Evolutionary conservation across 2,329 filamentous ascomycete genomes (phyloP), one percentile per base, ranked within the genome.

Genomic region (Colletotrichum chrysophilum): DNA sequence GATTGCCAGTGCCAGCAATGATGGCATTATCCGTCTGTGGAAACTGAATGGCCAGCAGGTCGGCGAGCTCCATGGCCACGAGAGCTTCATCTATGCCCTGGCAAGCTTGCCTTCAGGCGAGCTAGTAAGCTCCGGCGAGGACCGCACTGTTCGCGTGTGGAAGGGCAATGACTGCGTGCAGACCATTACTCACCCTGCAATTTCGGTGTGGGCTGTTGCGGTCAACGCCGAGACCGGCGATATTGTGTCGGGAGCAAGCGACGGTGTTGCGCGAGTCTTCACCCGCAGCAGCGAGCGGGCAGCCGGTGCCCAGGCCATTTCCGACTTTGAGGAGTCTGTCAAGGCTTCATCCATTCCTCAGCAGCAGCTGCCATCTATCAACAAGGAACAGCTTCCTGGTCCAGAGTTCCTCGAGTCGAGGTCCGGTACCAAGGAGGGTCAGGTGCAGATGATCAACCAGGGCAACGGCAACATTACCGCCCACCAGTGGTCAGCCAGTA

Each of bases 201-300:
- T 98, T 71, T 98, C 96, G 0, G 96, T 99, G 7, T 99, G 97
- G 97, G 90, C 92, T 16, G 95, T 99, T 21, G 94, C 96, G n/a
- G 94, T 91, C 13, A 97, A 95, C 81, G 82, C 89, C 1, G 92
- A 95, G 77, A 97, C 91, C 64, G 96, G 97, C 26, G 97, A 99
- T 80, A 96, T 99, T 76, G 95, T 95, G n/a, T 95, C 95, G 4
- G 97, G 96, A 36, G 93, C 96, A 32, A 99, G 96, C 83, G 97
- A 99, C 82, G 93, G 94, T 71, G 87, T 96, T 60, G 93, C 96
- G 10, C 93, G 97, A 58, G 88, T 98, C 73, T 99, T 98, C 82
- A 96, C 93, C 14, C 91, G 95, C 80, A 92, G 90, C 69, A 83
- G 88, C 7, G 92, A 94, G 58, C 92, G 95, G 58, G 87, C 93